Evolutionary conservation across 2,329 filamentous ascomycete genomes (phyloP).

Genomic region (Didymella pomorum): DNA sequence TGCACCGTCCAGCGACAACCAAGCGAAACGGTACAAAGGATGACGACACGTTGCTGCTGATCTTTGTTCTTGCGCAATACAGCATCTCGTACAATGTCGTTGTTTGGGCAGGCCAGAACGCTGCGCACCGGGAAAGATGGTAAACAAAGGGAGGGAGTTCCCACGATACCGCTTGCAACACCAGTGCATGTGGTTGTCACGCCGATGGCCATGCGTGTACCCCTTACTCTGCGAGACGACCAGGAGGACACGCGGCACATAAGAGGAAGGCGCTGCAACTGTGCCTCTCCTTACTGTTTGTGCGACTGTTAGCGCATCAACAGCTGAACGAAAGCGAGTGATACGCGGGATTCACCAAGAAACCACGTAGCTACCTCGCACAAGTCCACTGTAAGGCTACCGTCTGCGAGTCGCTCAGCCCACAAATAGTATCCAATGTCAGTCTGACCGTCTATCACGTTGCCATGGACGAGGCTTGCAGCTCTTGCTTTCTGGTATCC

Average conservation of each 20-base stretch:
- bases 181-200: conserved; percentile 19
- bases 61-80: neutral
- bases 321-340: conserved; percentile 6
- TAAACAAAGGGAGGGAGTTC: conserved; percentile 1
- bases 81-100: neutral
- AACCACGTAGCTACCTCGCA: neutral
- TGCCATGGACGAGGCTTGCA: neutral
- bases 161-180: conserved; percentile 6
- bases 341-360: neutral
- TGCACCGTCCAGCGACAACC: conserved; percentile 12
- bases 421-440: neutral
- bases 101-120: neutral
- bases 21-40: conserved; percentile 5
- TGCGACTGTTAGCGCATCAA: conserved; percentile 5
- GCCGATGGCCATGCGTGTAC: conserved; percentile 3
- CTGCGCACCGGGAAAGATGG: conserved; percentile 3
- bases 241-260: neutral
- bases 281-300: conserved; percentile 9
- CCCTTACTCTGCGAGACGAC: conserved; percentile 4
- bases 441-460: neutral
- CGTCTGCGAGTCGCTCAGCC: neutral
- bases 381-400: neutral
- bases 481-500: neutral
- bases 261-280: conserved; percentile 3
- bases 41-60: conserved; percentile 6